phyloP scores from a whole-genome alignment of 176 grass and related monocot genomes.

The Oropetium thomaeum region DNA sequence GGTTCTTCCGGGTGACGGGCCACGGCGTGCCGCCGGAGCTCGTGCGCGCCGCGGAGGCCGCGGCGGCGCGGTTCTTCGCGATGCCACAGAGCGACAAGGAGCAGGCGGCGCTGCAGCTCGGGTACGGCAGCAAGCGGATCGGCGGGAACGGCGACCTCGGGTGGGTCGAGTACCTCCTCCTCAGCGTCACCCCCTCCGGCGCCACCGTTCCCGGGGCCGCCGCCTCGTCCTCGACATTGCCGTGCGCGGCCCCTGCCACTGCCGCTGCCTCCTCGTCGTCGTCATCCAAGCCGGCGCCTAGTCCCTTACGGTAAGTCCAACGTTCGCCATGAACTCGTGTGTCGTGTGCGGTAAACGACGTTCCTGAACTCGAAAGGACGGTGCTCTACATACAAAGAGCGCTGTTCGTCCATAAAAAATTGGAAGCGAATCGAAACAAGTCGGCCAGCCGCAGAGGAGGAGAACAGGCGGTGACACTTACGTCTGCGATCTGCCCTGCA shows the following conservation, averaged over 20 bases:
- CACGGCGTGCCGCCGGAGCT: slow-evolving; percentile 66
- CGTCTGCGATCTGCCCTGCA: slow-evolving; percentile 21
- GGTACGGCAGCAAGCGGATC: slow-evolving; percentile 72
- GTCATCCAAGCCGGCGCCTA: not conserved
- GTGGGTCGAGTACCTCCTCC: slow-evolving; percentile 81
- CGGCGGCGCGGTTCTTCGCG: slow-evolving; percentile 57
- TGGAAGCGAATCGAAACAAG: not conserved
- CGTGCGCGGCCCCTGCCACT: not conserved
- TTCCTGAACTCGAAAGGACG: not conserved
- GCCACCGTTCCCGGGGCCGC: slow-evolving; percentile 4
- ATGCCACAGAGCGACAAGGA: slow-evolving; percentile 65
- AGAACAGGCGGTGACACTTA: not conserved
- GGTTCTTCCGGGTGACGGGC: slow-evolving; percentile 79
- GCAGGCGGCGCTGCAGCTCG: slow-evolving; percentile 30
- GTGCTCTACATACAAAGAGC: not conserved
- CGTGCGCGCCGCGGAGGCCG: slow-evolving; percentile 50
- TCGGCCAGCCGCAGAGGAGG: not conserved
- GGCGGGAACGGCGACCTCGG: slow-evolving; percentile 78
- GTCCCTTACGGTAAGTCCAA: slow-evolving; percentile 36
- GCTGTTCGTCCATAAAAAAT: not conserved
- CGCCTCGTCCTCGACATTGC: slow-evolving; percentile 28
- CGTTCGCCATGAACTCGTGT: not conserved
- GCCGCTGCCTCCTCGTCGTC: not conserved
- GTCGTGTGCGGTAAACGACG: not conserved
- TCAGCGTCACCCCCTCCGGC: slow-evolving; percentile 32